Conservation (phyloP, 2,329 filamentous ascomycete species). For the Aspergillus sp. region DNA sequence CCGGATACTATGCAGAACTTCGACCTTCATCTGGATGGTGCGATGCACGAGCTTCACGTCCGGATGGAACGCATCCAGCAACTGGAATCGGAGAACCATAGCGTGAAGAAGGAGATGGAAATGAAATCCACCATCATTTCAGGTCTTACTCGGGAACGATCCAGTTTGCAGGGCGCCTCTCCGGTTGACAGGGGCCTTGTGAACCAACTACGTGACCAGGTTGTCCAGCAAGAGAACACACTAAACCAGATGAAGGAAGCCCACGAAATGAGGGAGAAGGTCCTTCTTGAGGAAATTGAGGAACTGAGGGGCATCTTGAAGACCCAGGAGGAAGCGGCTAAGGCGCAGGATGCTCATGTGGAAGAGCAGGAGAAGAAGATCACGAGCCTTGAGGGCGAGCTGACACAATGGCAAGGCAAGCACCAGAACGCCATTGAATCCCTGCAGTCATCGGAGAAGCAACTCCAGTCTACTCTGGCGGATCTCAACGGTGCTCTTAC, state of each 20-base stretch:
- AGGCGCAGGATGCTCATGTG: slow-evolving; percentile 33
- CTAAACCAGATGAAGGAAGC: slow-evolving; percentile 71
- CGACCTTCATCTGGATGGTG: slow-evolving; percentile 84
- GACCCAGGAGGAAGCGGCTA: slow-evolving; percentile 37
- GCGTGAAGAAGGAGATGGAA: slow-evolving; percentile 93
- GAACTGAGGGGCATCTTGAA: slow-evolving; percentile 60
- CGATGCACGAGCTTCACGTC: slow-evolving; percentile 86
- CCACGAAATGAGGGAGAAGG: slow-evolving; percentile 71
- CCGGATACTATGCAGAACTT: slow-evolving; percentile 90
- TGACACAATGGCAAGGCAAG: slow-evolving; percentile 72
- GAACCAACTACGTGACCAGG: slow-evolving; percentile 80
- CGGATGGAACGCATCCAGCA: slow-evolving; percentile 88
- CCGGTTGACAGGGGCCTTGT: slow-evolving; percentile 91
- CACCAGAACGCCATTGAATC: slow-evolving; percentile 70
- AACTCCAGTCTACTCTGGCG: slow-evolving; percentile 69
- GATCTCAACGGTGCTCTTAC: slow-evolving; percentile 70
- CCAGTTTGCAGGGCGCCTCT: slow-evolving; percentile 74
- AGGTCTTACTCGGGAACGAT: slow-evolving; percentile 87
- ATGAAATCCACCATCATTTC: slow-evolving; percentile 94
- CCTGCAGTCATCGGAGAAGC: slow-evolving; percentile 70
- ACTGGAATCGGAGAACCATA: slow-evolving; percentile 79
- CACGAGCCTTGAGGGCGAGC: slow-evolving; percentile 66
- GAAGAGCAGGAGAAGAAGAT: slow-evolving; percentile 59
- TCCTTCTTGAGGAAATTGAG: slow-evolving; percentile 71
- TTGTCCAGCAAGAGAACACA: slow-evolving; percentile 81